Evolutionary conservation across 306 rosid species (phyloP), one percentile per base, ranked within the genome.

Genomic region (Cicer pinnatifidum): DNA sequence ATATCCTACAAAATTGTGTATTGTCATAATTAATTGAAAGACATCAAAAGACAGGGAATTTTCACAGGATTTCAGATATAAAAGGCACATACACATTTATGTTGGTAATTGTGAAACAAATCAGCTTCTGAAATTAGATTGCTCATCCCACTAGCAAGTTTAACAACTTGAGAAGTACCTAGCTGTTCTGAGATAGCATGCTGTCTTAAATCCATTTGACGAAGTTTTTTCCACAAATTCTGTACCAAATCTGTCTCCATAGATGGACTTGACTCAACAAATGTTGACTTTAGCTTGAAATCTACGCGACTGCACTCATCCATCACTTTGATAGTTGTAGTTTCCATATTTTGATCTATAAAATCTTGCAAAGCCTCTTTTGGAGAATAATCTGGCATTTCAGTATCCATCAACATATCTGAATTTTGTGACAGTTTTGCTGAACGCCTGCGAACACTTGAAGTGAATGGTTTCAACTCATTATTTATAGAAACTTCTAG

Each of bases 221-320:
- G 91, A 28, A 90, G 87, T 45, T 82, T 73, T 79, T 72, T 83
- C 98, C 98, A 90, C 69, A 85, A 6, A 54, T 81, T 77, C 53
- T 84, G 90, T 16, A 89, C 89, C 37, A 62, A 66, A 79, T 88
- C 85, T 62, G 84, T 78, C 39, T 74, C 71, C 40, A 50, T 61
- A 6, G 50, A 68, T 62, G 75, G 72, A 62, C 39, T 81, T 59
- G 89, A 72, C 77, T 88, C 81, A 4, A 67, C 64, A 76, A 51
- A 75, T 40, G 81, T 72, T 38, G 85, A 73, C 41, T 69, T 71
- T 53, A 59, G 75, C 51, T 59, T 81, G 76, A 84, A 90, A 85
- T 82, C 89, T 76, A 91, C 77, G 17, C 96, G 90, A 84, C 99
- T 94, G 82, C 89, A 91, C 80, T 91, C 99, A 70, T 94, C 99